phyloP scores from a whole-genome alignment of 2,329 filamentous ascomycete species.

The Fusarium sp. region DNA sequence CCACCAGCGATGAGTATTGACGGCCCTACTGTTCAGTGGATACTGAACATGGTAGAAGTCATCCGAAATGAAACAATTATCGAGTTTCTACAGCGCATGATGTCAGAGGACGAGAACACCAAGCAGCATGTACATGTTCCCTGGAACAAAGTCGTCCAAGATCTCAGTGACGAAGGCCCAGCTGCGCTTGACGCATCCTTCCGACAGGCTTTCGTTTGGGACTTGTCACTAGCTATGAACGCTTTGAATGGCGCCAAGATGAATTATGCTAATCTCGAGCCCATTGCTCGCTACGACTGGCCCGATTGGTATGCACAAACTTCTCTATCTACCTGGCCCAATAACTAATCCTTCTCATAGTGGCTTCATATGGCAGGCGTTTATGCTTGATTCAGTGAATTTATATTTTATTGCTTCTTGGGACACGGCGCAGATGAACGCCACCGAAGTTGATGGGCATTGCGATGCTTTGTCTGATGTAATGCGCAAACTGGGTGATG shows the following conservation, averaged over 20 bases:
- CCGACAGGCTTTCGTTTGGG: conserved; percentile 56
- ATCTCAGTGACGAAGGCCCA: conserved; percentile 51
- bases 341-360: conserved; percentile 37
- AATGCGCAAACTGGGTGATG: conserved; percentile 47
- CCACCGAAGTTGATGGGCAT: conserved; percentile 48
- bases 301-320: conserved; percentile 52
- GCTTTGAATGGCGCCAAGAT: conserved; percentile 28
- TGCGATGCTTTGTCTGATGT: conserved; percentile 51
- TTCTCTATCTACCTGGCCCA: no score
- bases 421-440: conserved; percentile 57
- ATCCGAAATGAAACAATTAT: conserved; percentile 43
- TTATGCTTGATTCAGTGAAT: conserved; percentile 51
- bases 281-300: conserved; percentile 54
- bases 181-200: conserved; percentile 52
- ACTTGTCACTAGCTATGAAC: conserved; percentile 51
- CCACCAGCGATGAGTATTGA: conserved; percentile 55
- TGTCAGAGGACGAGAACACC: conserved; percentile 44
- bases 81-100: conserved; percentile 48
- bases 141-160: conserved; percentile 51
- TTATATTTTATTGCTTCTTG: conserved; percentile 55
- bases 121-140: conserved; percentile 51
- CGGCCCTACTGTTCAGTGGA: conserved; percentile 54
- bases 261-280: conserved; percentile 46
- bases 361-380: conserved; percentile 56
- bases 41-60: conserved; percentile 52